Evolutionary conservation across 208 protist species (phyloP).

Genomic region (Borovskyia barvae): DNA sequence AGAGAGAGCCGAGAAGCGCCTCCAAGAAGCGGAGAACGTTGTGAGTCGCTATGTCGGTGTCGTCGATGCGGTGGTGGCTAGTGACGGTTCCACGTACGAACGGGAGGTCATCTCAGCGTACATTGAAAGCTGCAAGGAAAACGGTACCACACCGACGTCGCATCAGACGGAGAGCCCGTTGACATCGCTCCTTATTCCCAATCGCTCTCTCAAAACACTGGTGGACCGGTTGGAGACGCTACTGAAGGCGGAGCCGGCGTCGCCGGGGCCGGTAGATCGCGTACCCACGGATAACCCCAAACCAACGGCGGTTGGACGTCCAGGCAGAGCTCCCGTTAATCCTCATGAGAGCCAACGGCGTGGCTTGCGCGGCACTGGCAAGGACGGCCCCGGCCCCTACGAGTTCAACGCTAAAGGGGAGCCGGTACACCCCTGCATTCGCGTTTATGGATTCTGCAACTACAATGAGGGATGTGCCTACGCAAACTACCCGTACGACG

Average conservation of each 20-base stretch:
- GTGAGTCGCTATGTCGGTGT: conserved; percentile 70
- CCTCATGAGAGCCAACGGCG: conserved; percentile 13
- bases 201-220: conserved; percentile 76
- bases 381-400: conserved; percentile 17
- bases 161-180: conserved; percentile 67
- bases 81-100: conserved; percentile 92
- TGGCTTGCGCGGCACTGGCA: conserved; percentile 13
- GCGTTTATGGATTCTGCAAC: conserved; percentile 89
- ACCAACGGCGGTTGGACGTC: not conserved
- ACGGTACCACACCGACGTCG: conserved; percentile 57
- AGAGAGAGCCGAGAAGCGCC: conserved; percentile 43
- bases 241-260: conserved; percentile 23
- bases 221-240: conserved; percentile 57
- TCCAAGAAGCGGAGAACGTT: conserved; percentile 53
- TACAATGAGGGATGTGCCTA: conserved; percentile 86
- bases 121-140: conserved; percentile 48
- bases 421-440: conserved; percentile 83
- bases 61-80: conserved; percentile 85
- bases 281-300: conserved; percentile 12
- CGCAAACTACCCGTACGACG: conserved; percentile 86
- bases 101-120: conserved; percentile 79
- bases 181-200: conserved; percentile 71
- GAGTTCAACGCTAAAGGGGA: conserved; percentile 57
- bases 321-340: not conserved
- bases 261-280: conserved; percentile 1